Evolutionary conservation across 352 stramenopile species (phyloP).

Genomic region (Pilasporangium apinafurcum): DNA sequence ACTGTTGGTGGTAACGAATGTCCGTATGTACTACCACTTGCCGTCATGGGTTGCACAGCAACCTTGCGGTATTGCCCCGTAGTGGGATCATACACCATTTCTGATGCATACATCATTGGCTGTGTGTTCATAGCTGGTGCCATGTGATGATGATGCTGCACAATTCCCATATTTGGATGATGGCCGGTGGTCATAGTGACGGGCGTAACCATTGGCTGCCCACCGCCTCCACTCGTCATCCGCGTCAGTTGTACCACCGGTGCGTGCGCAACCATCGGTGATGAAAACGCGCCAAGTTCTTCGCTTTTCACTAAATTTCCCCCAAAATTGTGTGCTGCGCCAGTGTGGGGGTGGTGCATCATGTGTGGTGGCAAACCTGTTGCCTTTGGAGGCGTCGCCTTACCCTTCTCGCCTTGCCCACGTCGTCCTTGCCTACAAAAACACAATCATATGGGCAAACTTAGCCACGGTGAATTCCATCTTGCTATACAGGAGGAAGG

Average conservation of each 20-base stretch:
- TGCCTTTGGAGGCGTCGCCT: conserved; percentile 18
- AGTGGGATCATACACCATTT: conserved; percentile 48
- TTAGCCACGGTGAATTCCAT: not conserved
- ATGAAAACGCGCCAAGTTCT: conserved; percentile 43
- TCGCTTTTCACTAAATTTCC: conserved; percentile 61
- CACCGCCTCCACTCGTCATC: conserved; percentile 8
- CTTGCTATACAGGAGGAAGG: not conserved
- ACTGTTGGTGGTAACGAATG: conserved; percentile 25
- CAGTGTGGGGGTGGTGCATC: conserved; percentile 14
- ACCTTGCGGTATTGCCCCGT: conserved; percentile 46
- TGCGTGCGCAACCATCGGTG: conserved; percentile 27
- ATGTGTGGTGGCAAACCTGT: conserved; percentile 1
- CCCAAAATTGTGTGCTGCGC: no score
- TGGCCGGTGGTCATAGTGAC: no score
- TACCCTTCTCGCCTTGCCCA: conserved; percentile 32
- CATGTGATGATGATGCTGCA: conserved; percentile 10
- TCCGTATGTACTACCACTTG: conserved; percentile 28
- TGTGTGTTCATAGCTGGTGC: not conserved
- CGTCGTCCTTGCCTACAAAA: conserved; percentile 27
- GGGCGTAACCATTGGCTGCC: no score
- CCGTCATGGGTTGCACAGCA: conserved; percentile 14
- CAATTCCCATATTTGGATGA: conserved; percentile 17
- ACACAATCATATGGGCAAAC: not conserved
- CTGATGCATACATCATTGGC: conserved; percentile 35
- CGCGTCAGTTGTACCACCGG: conserved; percentile 26